These are phyloP conservation scores for Excoecaria cochinchinensis DNA, from an alignment of 345 rosid species.

Conservation along the genomic window DNA sequence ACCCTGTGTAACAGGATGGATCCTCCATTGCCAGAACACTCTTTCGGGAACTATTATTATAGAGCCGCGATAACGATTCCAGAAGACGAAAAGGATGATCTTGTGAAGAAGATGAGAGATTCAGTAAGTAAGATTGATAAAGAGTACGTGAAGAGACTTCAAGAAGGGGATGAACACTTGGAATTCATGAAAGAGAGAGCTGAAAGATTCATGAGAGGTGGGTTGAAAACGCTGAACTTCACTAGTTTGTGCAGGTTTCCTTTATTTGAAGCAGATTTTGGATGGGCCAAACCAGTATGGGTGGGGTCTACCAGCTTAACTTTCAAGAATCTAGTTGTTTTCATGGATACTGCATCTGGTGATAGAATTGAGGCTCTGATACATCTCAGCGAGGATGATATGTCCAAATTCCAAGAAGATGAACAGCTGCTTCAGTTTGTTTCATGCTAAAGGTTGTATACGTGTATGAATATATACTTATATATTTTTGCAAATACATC, in stretches of 20 bases:
- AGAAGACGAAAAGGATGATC: background rate
- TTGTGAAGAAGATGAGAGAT: conserved; percentile 7
- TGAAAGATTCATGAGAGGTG: conserved; percentile 22
- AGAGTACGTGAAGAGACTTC: conserved; percentile 8
- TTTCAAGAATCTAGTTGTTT: conserved; percentile 41
- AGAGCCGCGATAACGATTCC: conserved; percentile 21
- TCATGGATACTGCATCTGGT: conserved; percentile 34
- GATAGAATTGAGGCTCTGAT: conserved; percentile 36
- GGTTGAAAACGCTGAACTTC: conserved; percentile 10
- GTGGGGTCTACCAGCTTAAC: conserved; percentile 8
- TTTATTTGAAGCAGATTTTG: conserved; percentile 45
- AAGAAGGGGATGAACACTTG: conserved; percentile 12
- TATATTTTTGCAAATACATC: no score
- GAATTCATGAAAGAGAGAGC: conserved; percentile 14
- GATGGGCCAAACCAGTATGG: conserved; percentile 33
- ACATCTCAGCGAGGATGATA: conserved; percentile 17
- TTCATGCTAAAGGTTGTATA: background rate
- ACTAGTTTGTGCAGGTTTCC: conserved; percentile 47
- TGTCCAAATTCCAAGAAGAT: conserved; percentile 21
- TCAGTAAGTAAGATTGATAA: conserved; percentile 9
- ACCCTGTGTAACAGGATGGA: conserved; percentile 37
- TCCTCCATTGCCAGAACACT: conserved; percentile 28
- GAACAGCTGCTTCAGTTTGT: conserved; percentile 2
- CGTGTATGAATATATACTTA: no score
- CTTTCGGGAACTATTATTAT: conserved; percentile 39